These are phyloP conservation scores for Tubosaeta sp. DNA, from an alignment of 768 basidiomycete genomes.

Conservation along the genomic window DNA sequence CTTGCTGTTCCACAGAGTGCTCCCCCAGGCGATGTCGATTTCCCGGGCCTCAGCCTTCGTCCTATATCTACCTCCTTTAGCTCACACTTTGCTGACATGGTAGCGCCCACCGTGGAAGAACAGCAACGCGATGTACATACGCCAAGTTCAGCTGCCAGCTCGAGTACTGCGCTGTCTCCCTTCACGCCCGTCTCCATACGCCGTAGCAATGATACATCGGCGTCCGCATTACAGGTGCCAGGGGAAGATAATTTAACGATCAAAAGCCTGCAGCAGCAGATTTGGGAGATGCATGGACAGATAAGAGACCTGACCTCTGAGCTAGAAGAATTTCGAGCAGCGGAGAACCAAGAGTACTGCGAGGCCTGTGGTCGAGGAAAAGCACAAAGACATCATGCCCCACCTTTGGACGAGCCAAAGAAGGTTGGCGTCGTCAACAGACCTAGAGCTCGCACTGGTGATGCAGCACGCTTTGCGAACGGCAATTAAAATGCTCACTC, in stretches of 20 bases:
- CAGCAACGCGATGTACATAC: slow-evolving; percentile 44
- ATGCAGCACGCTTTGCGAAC: slow-evolving; percentile 57
- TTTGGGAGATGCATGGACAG: slow-evolving; percentile 73
- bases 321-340: slow-evolving; percentile 50
- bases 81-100: slow-evolving; percentile 53
- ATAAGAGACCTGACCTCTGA: slow-evolving; percentile 69
- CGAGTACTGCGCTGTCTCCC: slow-evolving; percentile 42
- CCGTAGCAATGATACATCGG: slow-evolving; percentile 32
- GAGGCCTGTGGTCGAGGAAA: slow-evolving; percentile 56
- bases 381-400: slow-evolving; percentile 5
- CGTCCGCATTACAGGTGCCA: slow-evolving; percentile 20
- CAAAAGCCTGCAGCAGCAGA: slow-evolving; percentile 58
- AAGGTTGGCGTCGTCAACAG: slow-evolving; percentile 50
- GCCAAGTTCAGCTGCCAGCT: slow-evolving; percentile 44
- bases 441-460: slow-evolving; percentile 65
- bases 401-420: slow-evolving; percentile 19
- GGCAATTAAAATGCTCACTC: slow-evolving; percentile 22
- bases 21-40: slow-evolving; percentile 58
- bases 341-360: slow-evolving; percentile 46
- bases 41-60: slow-evolving; percentile 63
- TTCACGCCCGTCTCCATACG: slow-evolving; percentile 38
- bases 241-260: slow-evolving; percentile 46
- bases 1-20: slow-evolving; percentile 51
- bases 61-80: slow-evolving; percentile 77
- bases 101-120: slow-evolving; percentile 25